These are phyloP conservation scores for Alternaria alternata DNA, from an alignment of 2,329 filamentous ascomycete genomes.

Conservation along the genomic window DNA sequence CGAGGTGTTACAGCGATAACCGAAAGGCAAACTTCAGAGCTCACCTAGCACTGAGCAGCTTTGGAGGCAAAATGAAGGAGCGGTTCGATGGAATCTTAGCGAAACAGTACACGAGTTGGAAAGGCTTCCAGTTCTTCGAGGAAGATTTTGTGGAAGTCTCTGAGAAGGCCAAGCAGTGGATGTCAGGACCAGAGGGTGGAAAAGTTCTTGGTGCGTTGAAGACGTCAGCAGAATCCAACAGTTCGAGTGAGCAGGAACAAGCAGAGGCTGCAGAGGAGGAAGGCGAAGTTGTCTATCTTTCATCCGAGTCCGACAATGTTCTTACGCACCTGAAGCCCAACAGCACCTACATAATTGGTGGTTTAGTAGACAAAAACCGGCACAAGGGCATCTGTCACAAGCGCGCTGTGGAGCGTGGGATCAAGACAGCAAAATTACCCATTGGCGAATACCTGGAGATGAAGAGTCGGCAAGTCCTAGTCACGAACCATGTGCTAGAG, in stretches of 20 bases:
- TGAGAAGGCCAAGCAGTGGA: constrained; percentile 70
- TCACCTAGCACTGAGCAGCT: constrained; percentile 80
- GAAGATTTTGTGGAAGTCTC: constrained; percentile 77
- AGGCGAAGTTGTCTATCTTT: constrained; percentile 82
- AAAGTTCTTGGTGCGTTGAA: constrained; percentile 67
- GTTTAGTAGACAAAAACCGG: constrained; percentile 93
- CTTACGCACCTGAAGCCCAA: constrained; percentile 84
- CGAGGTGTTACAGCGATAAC: constrained; percentile 89
- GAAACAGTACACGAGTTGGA: constrained; percentile 80
- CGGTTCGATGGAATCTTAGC: constrained; percentile 80
- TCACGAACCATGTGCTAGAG: constrained; percentile 95
- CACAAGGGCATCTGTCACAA: constrained; percentile 95
- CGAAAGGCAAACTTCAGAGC: constrained; percentile 70
- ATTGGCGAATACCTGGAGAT: constrained; percentile 97
- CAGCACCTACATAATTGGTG: constrained; percentile 91
- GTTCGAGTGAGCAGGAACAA: constrained; percentile 53
- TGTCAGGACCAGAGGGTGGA: constrained; percentile 68
- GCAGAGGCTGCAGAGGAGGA: constrained; percentile 34
- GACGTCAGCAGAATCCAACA: constrained; percentile 23
- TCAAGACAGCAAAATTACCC: constrained; percentile 88
- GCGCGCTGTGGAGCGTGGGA: constrained; percentile 74
- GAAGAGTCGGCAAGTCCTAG: constrained; percentile 82
- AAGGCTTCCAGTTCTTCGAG: constrained; percentile 74
- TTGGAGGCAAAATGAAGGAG: constrained; percentile 75
- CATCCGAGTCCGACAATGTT: constrained; percentile 87